Evolutionary conservation across 139 green algal genomes (phyloP).

Genomic region (Coelastrella sp.): DNA sequence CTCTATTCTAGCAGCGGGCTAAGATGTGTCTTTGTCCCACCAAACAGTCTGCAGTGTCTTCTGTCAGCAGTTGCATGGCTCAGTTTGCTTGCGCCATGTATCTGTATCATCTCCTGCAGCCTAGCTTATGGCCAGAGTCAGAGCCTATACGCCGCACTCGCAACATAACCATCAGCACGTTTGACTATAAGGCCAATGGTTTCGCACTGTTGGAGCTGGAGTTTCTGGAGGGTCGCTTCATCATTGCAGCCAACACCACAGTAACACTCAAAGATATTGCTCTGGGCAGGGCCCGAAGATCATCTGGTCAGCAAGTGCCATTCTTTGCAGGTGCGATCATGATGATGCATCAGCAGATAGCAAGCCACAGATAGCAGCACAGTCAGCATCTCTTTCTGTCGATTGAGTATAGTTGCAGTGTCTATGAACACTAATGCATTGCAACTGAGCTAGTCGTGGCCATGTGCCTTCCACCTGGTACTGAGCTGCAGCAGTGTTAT

Average conservation of each 20-base stretch:
- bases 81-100: too few relatives aligned
- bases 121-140: neutral
- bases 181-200: neutral
- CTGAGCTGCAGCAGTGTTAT: too few relatives aligned
- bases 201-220: neutral
- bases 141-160: neutral
- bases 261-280: constrained; percentile 14
- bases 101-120: too few relatives aligned
- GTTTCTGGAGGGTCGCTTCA: neutral
- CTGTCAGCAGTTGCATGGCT: neutral
- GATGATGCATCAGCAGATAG: too few relatives aligned
- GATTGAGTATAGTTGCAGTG: too few relatives aligned
- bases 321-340: constrained; percentile 42
- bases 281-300: constrained; percentile 1
- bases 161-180: constrained; percentile 4
- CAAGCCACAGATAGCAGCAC: too few relatives aligned
- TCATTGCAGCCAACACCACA: neutral
- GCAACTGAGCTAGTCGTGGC: too few relatives aligned
- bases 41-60: neutral
- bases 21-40: too few relatives aligned
- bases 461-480: too few relatives aligned
- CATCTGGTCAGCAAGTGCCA: constrained; percentile 23
- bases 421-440: too few relatives aligned
- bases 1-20: too few relatives aligned
- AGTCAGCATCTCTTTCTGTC: too few relatives aligned